Percentiles rank a stretch among this genome's conserved stretches.
Evolutionary conservation across 2,329 filamentous ascomycete genomes (phyloP).

Genomic region (Diaporthe citriasiana): DNA sequence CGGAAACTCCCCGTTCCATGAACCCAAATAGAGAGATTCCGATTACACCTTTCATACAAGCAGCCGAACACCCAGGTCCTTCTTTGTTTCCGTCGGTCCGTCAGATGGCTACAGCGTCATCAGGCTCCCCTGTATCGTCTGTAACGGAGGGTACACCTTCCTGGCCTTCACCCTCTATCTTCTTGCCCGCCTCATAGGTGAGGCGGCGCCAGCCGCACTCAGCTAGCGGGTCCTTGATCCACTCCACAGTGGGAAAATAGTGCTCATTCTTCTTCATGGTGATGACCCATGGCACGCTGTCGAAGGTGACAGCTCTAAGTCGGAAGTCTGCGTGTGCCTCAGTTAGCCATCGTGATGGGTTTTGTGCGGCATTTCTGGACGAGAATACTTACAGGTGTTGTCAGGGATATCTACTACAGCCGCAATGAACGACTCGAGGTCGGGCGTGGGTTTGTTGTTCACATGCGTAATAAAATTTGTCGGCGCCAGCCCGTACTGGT

Average conservation of each 20-base stretch:
- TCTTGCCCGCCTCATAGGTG: conserved; percentile 43
- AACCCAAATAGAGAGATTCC: conserved; percentile 15
- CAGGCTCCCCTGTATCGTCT: conserved; percentile 40
- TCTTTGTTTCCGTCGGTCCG: neutral
- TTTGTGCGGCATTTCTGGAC: neutral
- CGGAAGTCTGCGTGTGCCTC: conserved; percentile 80
- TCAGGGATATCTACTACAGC: conserved; percentile 91
- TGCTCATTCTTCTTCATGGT: conserved; percentile 99
- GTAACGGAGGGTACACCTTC: conserved; percentile 40
- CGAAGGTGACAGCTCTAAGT: conserved; percentile 96
- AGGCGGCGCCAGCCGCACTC: conserved; percentile 41
- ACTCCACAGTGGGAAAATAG: conserved; percentile 83
- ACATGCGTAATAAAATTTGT: conserved; percentile 99
- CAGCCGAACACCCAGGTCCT: neutral
- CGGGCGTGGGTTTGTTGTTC: conserved; percentile 87
- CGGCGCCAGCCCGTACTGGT: conserved; percentile 91
- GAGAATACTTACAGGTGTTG: conserved; percentile 81
- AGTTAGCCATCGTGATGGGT: conserved; percentile 42
- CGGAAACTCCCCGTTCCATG: conserved; percentile 3
- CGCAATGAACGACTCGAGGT: conserved; percentile 83
- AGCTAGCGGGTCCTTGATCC: conserved; percentile 63
- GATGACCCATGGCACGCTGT: conserved; percentile 98
- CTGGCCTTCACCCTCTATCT: conserved; percentile 41
- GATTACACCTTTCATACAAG: conserved; percentile 26
- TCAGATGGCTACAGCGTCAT: conserved; percentile 36